These are phyloP conservation scores for Butyriboletus appendiculatus DNA, from an alignment of 1,284 basidiomycete genomes.

Conservation along the genomic window DNA sequence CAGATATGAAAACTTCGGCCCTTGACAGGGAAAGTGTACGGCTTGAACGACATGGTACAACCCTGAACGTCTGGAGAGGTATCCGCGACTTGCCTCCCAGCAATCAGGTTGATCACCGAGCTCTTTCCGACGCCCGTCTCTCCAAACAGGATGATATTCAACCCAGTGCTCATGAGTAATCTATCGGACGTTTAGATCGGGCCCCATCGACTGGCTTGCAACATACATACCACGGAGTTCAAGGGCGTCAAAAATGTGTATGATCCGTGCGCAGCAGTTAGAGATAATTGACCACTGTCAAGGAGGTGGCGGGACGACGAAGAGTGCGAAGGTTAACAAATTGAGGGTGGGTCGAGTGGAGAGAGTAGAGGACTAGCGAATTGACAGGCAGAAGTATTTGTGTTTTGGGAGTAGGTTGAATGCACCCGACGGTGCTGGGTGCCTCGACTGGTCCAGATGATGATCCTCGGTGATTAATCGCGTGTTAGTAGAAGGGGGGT, in stretches of 20 bases:
- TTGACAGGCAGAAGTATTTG: conserved; percentile 20
- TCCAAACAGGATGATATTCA: conserved; percentile 37
- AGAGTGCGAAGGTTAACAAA: neutral
- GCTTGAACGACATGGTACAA: conserved; percentile 32
- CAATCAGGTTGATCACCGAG: conserved; percentile 36
- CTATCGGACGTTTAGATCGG: conserved; percentile 23
- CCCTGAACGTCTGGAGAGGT: conserved; percentile 29
- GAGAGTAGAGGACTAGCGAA: neutral
- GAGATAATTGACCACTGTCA: neutral
- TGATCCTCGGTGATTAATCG: conserved; percentile 30
- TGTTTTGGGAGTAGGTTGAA: conserved; percentile 6
- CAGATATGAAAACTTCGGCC: conserved; percentile 29
- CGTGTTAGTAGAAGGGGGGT: conserved; percentile 6
- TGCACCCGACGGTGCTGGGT: conserved; percentile 7
- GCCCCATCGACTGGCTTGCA: conserved; percentile 3
- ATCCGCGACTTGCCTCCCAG: conserved; percentile 25
- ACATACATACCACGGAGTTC: conserved; percentile 15
- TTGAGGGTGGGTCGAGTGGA: conserved; percentile 3
- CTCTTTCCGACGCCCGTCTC: conserved; percentile 36
- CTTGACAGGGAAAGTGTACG: conserved; percentile 25
- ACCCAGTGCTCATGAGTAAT: conserved; percentile 20
- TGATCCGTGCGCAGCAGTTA: neutral
- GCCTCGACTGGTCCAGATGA: conserved; percentile 20
- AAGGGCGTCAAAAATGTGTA: neutral
- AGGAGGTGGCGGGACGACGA: neutral